Evolutionary conservation across 345 rosid species (phyloP), one percentile per base, ranked within the genome.

Genomic region (Passiflora organensis): DNA sequence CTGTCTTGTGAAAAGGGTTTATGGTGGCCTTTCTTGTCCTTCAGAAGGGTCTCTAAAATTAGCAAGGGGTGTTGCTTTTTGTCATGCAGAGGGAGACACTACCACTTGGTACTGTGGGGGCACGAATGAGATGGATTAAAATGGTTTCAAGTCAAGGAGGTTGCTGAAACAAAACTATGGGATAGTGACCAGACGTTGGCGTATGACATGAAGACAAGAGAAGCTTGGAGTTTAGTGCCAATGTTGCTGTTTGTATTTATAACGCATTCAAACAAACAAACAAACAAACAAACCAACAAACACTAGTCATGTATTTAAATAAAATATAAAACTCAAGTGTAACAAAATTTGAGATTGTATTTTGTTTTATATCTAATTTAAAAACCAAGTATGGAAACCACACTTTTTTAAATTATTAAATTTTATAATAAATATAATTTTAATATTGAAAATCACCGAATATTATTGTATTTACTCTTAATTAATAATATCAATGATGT

Each of bases 131-230:
- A 23, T 24, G 15, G 18, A 16, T 17, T n/a, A 41, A 45, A 38
- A 20, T 52, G 37, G 36, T 46, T 45, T 23, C 3, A 45, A 45
- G 18, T 47, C 22, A 1, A 45, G 39, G 32, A 13, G n/a, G n/a
- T n/a, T n/a, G n/a, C 17, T 46, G 36, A 12, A 23, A 11, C 11
- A 47, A 20, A 43, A 32, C 47, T 25, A 23, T 18, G 1, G 44
- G 69, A 65, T 62, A 24, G 56, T 49, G 72, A 66, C 75, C 46
- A 43, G 44, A 10, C 52, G 54, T 65, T 58, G 70, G 46, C 55
- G 8, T 8, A 2, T 28, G 34, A 28, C 8, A 46, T 6, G 45
- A 63, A 43, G 49, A 54, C 8, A 22, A 36, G 12, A 48, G 62
- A 19, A 51, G 8, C 46, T 60, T 58, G 68, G 58, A 53, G 47